Base-by-base conservation (phyloP, 257 asterid species). In the Plantago major region DNA sequence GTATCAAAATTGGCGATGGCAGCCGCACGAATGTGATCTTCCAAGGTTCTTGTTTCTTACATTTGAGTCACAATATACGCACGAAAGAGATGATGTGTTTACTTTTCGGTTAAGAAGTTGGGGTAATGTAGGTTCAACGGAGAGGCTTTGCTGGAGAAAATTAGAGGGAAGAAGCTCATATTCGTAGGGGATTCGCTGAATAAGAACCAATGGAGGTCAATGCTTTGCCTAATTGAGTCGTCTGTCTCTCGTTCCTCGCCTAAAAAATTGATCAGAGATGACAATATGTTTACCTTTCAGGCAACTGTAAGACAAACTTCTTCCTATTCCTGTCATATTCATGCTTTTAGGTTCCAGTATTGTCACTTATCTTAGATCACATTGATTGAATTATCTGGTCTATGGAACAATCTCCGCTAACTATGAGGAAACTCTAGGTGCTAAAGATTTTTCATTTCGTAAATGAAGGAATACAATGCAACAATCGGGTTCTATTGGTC, bases 401-500 rank as follows among this genome's bases (percentile, higher is more conserved):
- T 22, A 22, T 22, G 26, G 26, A 22, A 22, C 26, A 22, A 22
- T 22, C 26, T 22, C 26, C 2, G 26, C 40, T 33, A 14, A 13
- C 16, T 48, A 7, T n/a, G 26, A 48, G 51, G 15, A 46, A 16
- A 52, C 14, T 51, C 22, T 13, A 47, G 12, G 13, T 0, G 47
- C 40, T 43, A 6, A 42, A 19, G 42, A 45, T 7, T 6, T 42
- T 8, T 43, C 15, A 12, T 13, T 45, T 17, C 18, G 17, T 5
- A 3, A 46, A 48, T 71, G 62, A 46, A 92, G 99, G 97, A 81
- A 54, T 83, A 81, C 72, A 89, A 92, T 69, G 86, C 87, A 0
- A 70, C 97, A 3, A 83, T 92, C 11, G 93, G 80, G 38, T 86
- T 84, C 69, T 86, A 86, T 42, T 92, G 98, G 98, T 81, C 94